Base-by-base conservation (phyloP, 1,284 basidiomycete genomes). In the Pseudozyma tsukubaensis region DNA sequence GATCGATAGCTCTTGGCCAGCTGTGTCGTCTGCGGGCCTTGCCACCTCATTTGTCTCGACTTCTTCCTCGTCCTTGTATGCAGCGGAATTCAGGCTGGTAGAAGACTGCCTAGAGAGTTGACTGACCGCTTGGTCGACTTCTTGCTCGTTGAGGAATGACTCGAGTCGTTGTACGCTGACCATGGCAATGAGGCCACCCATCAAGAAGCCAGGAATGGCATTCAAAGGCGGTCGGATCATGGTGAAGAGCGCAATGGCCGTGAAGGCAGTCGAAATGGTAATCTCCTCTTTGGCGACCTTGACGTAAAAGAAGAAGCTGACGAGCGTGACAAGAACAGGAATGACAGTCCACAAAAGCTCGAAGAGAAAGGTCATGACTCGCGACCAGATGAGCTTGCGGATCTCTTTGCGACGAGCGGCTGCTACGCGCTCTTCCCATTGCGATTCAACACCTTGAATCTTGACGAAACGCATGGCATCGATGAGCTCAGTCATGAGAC, bases 121-220 rank as follows among this genome's bases (percentile, higher is more conserved):
- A 35, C 71, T 69, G 42, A 73, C 57, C 3, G 61, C 52, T 18
- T 60, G 57, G 10, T 73, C 71, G 12, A 93, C 91, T 84, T 96
- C 94, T 44, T 92, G 92, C 84, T 95, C 93, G 11, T 88, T 88
- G 9, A 96, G 88, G 84, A 91, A 97, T 1, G 89, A 90, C 24
- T 92, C 88, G 56, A 97, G 92, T 54, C 94, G 91, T 55, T 92
- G 88, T 18, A 95, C 83, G 1, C 92, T 89, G 5, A 96, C 92
- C 32, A 89, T 87, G 0, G 91, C 71, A 29, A 73, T 73, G 34
- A 73, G 51, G 11, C 71, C 71, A 4, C 71, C 71, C 71, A 73
- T 73, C 50, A 73, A 40, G 54, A 73, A 73, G 50, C 71, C 89
- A 88, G 94, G 84, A 10, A 87, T 72, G 6, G 83, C 63, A 42